These are phyloP conservation scores for Entomortierella chlamydospora DNA, from an alignment of 192 early-diverging fungal genomes.

Conservation along the genomic window DNA sequence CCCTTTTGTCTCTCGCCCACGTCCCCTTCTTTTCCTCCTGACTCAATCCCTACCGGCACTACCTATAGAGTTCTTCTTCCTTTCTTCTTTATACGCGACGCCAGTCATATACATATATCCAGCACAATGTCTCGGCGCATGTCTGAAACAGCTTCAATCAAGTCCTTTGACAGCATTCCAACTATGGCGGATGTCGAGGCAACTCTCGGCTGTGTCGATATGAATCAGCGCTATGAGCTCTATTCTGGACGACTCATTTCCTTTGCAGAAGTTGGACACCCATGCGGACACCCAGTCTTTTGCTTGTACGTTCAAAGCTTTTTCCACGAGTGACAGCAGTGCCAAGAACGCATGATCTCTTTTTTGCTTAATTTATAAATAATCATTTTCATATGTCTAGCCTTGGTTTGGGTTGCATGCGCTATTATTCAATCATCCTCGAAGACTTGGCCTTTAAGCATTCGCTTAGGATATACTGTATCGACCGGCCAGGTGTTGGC, in stretches of 20 bases:
- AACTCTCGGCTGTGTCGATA: conserved; percentile 52
- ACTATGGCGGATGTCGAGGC: conserved; percentile 56
- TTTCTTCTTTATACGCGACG: too few species aligned
- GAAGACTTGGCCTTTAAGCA: conserved; percentile 58
- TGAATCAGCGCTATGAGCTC: conserved; percentile 53
- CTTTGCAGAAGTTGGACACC: conserved; percentile 58
- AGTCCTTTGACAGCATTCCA: conserved; percentile 53
- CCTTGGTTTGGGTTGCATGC: conserved; percentile 57
- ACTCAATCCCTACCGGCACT: background rate
- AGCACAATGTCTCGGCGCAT: conserved; percentile 48
- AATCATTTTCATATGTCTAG: conserved; percentile 5
- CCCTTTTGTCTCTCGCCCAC: background rate
- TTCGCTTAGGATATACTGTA: conserved; percentile 55
- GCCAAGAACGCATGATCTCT: background rate
- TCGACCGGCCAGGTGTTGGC: conserved; percentile 56
- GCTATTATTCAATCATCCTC: conserved; percentile 57
- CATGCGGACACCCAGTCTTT: conserved; percentile 57
- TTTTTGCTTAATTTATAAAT: background rate
- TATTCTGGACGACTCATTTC: conserved; percentile 55
- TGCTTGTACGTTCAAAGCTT: conserved; percentile 51
- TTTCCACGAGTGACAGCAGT: too few species aligned
- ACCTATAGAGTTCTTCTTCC: too few species aligned
- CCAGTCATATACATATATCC: too few species aligned
- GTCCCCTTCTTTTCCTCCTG: background rate
- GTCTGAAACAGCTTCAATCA: conserved; percentile 48